phyloP scores from a whole-genome alignment of 768 basidiomycete species.

The Suillus tomentosus region DNA sequence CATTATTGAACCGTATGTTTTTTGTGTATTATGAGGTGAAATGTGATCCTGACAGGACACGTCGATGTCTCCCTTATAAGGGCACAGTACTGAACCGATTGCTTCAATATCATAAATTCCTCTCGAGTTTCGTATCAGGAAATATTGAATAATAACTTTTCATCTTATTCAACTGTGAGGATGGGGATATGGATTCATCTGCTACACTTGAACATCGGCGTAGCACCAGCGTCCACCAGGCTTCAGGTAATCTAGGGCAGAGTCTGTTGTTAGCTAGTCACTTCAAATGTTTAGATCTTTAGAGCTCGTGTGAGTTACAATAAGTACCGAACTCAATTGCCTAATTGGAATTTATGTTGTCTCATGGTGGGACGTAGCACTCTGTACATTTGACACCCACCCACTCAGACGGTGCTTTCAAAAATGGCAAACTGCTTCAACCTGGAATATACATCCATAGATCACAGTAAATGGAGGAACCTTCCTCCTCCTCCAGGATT shows the following conservation, averaged over 20 bases:
- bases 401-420: neutral
- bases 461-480: conserved; percentile 53
- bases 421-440: conserved; percentile 16
- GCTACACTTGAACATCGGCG: neutral
- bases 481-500: conserved; percentile 73
- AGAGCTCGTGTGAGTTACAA: neutral
- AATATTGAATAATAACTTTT: too few relatives aligned
- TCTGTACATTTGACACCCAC: neutral
- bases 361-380: neutral
- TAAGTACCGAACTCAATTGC: neutral
- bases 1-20: neutral
- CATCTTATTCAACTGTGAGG: too few relatives aligned
- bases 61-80: too few relatives aligned
- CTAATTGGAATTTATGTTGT: neutral
- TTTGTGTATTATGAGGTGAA: neutral
- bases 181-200: neutral
- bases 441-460: conserved; percentile 35
- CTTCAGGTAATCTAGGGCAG: neutral
- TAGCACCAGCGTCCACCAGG: neutral
- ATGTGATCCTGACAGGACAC: too few relatives aligned
- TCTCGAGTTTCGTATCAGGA: too few relatives aligned
- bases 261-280: neutral
- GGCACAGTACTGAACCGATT: too few relatives aligned
- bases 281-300: neutral
- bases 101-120: too few relatives aligned